A percentile compares a stretch with the other conserved stretches of the same genome.
phyloP scores from a whole-genome alignment of 139 green algal species.

The Edaphochlamys debaryana region DNA sequence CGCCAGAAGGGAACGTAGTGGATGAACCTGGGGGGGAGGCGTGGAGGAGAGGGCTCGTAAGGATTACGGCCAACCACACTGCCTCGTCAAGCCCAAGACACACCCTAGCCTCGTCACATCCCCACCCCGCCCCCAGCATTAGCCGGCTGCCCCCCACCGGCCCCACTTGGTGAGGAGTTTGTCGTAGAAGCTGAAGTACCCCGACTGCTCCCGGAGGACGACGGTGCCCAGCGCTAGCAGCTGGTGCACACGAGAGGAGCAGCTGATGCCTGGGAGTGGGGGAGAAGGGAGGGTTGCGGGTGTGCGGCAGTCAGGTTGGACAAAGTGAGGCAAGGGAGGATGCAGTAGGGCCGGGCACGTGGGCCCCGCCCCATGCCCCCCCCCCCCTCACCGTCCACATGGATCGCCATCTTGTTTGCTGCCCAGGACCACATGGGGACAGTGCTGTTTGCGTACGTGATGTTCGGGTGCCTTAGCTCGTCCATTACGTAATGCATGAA shows the following conservation, averaged over 20 bases:
- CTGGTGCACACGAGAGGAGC: slow-evolving; percentile 24
- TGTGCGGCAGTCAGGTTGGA: neutral
- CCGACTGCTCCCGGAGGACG: slow-evolving; percentile 3
- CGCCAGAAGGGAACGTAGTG: slow-evolving; percentile 55
- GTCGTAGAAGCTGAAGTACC: slow-evolving; percentile 44
- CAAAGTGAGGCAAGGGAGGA: neutral
- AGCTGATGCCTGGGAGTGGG: slow-evolving; percentile 2
- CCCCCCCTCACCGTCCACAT: neutral
- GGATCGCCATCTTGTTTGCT: neutral
- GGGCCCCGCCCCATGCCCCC: too few relatives aligned
- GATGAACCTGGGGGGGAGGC: neutral
- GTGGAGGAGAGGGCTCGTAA: too few relatives aligned
- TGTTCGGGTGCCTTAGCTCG: slow-evolving; percentile 28
- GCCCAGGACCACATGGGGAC: too few relatives aligned
- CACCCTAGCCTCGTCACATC: too few relatives aligned
- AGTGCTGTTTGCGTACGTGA: neutral
- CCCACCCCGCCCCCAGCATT: too few relatives aligned
- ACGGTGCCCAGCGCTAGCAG: slow-evolving; percentile 21
- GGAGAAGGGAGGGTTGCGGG: too few relatives aligned
- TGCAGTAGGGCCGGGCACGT: too few relatives aligned
- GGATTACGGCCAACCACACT: too few relatives aligned
- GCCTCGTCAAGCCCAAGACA: too few relatives aligned
- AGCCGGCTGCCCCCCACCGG: too few relatives aligned
- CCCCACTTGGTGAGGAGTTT: slow-evolving; percentile 38
- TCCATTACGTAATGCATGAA: neutral